phyloP scores from a whole-genome alignment of 192 early-diverging fungal genomes.

The Coemansia guatemalensis region DNA sequence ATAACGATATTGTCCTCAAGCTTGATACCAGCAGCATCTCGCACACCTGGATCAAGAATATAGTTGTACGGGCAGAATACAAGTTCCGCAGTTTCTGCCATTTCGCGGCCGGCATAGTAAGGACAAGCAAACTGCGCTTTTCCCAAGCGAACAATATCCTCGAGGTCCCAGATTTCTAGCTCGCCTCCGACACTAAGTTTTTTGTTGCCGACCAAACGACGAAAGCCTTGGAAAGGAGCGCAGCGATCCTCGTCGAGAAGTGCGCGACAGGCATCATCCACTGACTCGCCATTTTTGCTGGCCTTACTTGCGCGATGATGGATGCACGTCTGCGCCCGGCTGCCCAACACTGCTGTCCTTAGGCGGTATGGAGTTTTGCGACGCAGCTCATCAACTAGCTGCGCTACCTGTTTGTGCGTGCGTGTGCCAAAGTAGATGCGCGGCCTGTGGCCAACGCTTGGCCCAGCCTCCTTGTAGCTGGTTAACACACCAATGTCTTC shows the following conservation, averaged over 20 bases:
- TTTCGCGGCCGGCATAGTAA: constrained; percentile 56
- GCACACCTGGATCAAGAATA: constrained; percentile 59
- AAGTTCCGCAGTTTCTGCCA: constrained; percentile 53
- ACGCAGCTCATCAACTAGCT: constrained; percentile 58
- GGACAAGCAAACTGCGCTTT: constrained; percentile 50
- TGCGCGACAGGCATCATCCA: constrained; percentile 39
- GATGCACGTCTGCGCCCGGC: constrained; percentile 57
- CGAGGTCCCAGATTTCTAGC: constrained; percentile 60
- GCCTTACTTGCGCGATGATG: constrained; percentile 23
- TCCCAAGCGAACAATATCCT: constrained; percentile 56
- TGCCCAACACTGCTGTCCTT: constrained; percentile 54
- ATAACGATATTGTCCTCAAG: constrained; percentile 56
- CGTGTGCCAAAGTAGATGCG: constrained; percentile 58
- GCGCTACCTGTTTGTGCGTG: constrained; percentile 62
- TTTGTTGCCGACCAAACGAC: neutral
- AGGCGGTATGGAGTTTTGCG: constrained; percentile 58
- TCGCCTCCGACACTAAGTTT: constrained; percentile 15
- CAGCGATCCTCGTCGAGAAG: constrained; percentile 41
- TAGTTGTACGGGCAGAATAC: constrained; percentile 71
- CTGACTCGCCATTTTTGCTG: constrained; percentile 7
- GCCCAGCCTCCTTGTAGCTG: constrained; percentile 3
- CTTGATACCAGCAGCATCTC: constrained; percentile 52
- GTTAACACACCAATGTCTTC: constrained; percentile 19
- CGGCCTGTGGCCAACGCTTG: neutral
- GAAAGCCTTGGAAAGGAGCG: constrained; percentile 1